Conservation (phyloP, 2,329 filamentous ascomycete genomes). For the Fusarium subtropicale region DNA sequence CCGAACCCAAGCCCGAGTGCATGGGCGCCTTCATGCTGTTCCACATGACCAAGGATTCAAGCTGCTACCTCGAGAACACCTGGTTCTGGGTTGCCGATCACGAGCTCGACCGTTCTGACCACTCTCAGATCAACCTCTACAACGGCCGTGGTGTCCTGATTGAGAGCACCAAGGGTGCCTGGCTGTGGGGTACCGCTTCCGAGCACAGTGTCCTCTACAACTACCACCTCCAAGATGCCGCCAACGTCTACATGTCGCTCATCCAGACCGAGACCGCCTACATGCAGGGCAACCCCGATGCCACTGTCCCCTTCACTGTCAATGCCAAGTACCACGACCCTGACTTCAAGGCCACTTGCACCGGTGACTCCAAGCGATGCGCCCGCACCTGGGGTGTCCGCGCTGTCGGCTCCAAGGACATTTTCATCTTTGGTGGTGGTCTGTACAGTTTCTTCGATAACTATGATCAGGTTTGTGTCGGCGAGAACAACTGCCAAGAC, state of each 20-base stretch:
- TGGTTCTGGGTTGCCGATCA: slow-evolving; percentile 95
- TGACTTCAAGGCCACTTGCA: slow-evolving; percentile 67
- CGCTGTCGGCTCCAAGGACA: slow-evolving; percentile 72
- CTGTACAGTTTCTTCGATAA: slow-evolving; percentile 88
- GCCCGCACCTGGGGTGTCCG: slow-evolving; percentile 83
- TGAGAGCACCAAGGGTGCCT: slow-evolving; percentile 78
- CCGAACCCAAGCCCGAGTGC: slow-evolving; percentile 73
- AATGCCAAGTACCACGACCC: slow-evolving; percentile 73
- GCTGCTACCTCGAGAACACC: slow-evolving; percentile 85
- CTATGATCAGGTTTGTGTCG: slow-evolving; percentile 78
- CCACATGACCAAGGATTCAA: slow-evolving; percentile 71
- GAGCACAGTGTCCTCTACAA: slow-evolving; percentile 79
- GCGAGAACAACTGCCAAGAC: slow-evolving; percentile 76
- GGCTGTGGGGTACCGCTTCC: slow-evolving; percentile 82
- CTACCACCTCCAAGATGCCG: slow-evolving; percentile 83
- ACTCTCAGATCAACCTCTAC: slow-evolving; percentile 87
- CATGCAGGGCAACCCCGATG: slow-evolving; percentile 85
- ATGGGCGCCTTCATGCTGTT: slow-evolving; percentile 78
- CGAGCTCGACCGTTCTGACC: slow-evolving; percentile 80
- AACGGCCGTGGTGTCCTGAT: slow-evolving; percentile 87
- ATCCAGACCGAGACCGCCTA: slow-evolving; percentile 93
- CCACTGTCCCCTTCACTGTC: slow-evolving; percentile 71
- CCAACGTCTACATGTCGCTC: slow-evolving; percentile 82
- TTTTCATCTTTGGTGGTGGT: slow-evolving; percentile 78
- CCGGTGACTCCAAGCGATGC: slow-evolving; percentile 64